A percentile compares a stretch with the other conserved stretches of the same genome.
phyloP scores from a whole-genome alignment of 441 rosid species.

The Gossypium schwendimanii region DNA sequence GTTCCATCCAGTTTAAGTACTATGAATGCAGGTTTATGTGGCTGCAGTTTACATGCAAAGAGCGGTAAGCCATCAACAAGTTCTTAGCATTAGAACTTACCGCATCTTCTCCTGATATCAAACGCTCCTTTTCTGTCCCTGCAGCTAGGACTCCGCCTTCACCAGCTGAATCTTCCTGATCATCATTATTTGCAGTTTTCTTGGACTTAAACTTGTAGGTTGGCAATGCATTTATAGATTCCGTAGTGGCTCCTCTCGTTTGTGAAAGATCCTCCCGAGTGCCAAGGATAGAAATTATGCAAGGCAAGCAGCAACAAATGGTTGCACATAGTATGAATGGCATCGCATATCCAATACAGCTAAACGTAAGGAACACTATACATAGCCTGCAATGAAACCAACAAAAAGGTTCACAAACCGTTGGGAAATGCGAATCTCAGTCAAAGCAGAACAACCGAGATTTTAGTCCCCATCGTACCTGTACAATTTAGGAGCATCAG shows the following conservation, averaged over 20 bases:
- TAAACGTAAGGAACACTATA: constrained; percentile 69
- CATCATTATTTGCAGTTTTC: constrained; percentile 29
- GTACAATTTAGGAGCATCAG: constrained; percentile 71
- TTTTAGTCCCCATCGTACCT: constrained; percentile 29
- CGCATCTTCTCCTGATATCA: constrained; percentile 69
- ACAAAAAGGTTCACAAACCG: neutral
- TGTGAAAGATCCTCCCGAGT: constrained; percentile 59
- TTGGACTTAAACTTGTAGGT: constrained; percentile 51
- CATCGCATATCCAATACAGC: constrained; percentile 78
- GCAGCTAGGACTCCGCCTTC: constrained; percentile 57
- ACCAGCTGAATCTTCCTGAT: constrained; percentile 33
- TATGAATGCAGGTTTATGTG: neutral
- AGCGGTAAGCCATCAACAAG: neutral
- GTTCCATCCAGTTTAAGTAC: neutral
- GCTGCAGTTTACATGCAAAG: neutral
- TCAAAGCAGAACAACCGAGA: neutral
- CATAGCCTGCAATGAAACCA: constrained; percentile 49
- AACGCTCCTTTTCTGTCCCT: constrained; percentile 57
- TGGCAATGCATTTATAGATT: constrained; percentile 61
- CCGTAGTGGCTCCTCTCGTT: constrained; percentile 58
- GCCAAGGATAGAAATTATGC: constrained; percentile 67
- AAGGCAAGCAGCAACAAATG: constrained; percentile 73
- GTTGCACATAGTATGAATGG: constrained; percentile 73
- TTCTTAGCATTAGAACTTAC: constrained; percentile 30
- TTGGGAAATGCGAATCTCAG: neutral